Evolutionary conservation across 495 filamentous ascomycete species (phyloP).

Genomic region (Cudoniella acicularis): DNA sequence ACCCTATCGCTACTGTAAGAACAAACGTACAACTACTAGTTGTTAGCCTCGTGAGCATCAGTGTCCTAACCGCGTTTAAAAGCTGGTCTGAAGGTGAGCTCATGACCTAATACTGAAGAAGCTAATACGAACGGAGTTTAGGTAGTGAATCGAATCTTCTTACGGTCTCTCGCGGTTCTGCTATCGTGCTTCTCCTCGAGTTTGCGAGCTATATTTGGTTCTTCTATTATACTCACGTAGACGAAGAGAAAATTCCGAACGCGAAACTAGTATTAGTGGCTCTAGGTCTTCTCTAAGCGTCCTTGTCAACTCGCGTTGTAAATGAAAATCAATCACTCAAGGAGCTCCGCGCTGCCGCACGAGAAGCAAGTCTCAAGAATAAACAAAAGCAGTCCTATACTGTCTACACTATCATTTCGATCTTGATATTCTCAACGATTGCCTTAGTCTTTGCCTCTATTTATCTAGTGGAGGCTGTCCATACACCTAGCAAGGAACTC

Average conservation of each 20-base stretch:
- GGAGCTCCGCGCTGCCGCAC: no score
- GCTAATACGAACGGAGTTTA: conserved; percentile 1
- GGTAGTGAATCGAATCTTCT: conserved; percentile 3
- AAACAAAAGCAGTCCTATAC: no score
- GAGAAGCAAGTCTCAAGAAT: no score
- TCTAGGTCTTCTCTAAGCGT: conserved; percentile 3
- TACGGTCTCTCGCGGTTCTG: conserved; percentile 4
- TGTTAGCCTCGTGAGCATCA: conserved; percentile 2
- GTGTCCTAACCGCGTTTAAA: conserved; percentile 1
- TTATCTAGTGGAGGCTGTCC: no score
- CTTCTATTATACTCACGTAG: conserved; percentile 4
- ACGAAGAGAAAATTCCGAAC: neutral
- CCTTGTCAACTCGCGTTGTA: conserved; percentile 2
- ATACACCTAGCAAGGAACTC: no score
- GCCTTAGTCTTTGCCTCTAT: no score
- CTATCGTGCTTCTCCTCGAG: conserved; percentile 4
- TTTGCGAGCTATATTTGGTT: conserved; percentile 5
- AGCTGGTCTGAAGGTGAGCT: conserved; percentile 4
- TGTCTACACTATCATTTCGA: no score
- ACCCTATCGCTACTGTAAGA: conserved; percentile 1
- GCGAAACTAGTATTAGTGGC: conserved; percentile 3
- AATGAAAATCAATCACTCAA: no score
- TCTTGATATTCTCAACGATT: no score
- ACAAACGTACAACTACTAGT: conserved; percentile 5
- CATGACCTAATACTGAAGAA: conserved; percentile 4